These are phyloP conservation scores for Exophiala calicioides DNA, from an alignment of 2,329 filamentous ascomycete genomes.

Conservation along the genomic window DNA sequence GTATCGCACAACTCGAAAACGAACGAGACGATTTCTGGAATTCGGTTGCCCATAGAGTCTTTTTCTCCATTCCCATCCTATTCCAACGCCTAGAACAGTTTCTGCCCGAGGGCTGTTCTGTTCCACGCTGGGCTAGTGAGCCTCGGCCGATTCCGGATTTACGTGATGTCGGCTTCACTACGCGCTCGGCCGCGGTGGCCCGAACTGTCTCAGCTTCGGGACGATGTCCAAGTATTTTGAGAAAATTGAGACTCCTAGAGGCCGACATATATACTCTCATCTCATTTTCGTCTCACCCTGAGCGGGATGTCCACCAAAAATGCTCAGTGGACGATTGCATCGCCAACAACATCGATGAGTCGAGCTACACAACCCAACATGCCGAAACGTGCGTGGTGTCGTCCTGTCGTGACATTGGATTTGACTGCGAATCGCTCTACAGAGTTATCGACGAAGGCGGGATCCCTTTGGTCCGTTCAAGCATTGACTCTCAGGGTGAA, in stretches of 20 bases:
- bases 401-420: neutral
- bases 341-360: neutral
- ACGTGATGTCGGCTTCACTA: too few relatives aligned
- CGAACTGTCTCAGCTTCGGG: neutral
- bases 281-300: neutral
- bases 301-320: neutral
- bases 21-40: neutral
- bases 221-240: neutral
- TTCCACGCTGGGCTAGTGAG: too few relatives aligned
- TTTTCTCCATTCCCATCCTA: neutral
- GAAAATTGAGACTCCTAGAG: neutral
- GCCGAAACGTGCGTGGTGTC: neutral
- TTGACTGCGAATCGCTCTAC: neutral
- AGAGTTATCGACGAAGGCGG: neutral
- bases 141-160: too few relatives aligned
- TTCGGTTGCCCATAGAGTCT: neutral
- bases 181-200: neutral
- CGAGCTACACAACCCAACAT: neutral
- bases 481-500: neutral
- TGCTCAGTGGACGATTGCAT: neutral
- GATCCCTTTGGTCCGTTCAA: neutral
- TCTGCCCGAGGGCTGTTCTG: too few relatives aligned
- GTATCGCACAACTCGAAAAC: neutral
- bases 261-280: neutral
- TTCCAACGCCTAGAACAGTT: too few relatives aligned